These are phyloP conservation scores for Styphnolobium japonicum DNA, from an alignment of 306 rosid species.

Conservation along the genomic window DNA sequence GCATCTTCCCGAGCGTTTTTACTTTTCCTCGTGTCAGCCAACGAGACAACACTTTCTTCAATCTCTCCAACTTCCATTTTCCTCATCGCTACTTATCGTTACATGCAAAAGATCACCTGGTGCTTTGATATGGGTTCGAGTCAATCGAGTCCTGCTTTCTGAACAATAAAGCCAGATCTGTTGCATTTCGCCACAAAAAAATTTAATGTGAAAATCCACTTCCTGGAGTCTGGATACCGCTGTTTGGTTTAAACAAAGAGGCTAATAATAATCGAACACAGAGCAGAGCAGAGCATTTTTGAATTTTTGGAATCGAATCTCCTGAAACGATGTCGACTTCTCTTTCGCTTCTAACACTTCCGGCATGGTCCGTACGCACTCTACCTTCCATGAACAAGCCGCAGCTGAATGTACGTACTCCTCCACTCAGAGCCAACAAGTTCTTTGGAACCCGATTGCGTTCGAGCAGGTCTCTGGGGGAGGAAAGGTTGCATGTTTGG, in stretches of 20 bases:
- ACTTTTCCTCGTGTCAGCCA: not conserved
- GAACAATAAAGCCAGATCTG: constrained; percentile 5
- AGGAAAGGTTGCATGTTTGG: constrained; percentile 58
- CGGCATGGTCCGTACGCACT: constrained; percentile 2
- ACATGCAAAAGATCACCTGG: too few species aligned
- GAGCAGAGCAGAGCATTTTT: not conserved
- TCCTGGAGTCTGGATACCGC: too few species aligned
- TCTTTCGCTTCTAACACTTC: constrained; percentile 39
- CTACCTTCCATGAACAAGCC: constrained; percentile 35
- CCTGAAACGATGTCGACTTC: constrained; percentile 45
- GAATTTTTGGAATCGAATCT: not conserved
- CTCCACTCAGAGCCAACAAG: constrained; percentile 28
- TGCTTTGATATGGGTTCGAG: not conserved
- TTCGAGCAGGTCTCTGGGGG: constrained; percentile 44
- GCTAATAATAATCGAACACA: not conserved
- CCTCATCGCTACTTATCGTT: too few species aligned
- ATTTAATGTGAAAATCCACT: not conserved
- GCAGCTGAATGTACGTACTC: constrained; percentile 34
- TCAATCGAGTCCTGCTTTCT: not conserved
- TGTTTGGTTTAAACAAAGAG: not conserved
- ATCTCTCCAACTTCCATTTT: too few species aligned
- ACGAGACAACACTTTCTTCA: not conserved
- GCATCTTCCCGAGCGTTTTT: not conserved
- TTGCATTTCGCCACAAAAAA: not conserved
- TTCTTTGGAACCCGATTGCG: constrained; percentile 56